phyloP scores from a whole-genome alignment of 1,284 basidiomycete species.

The Sparassis latifolia region DNA sequence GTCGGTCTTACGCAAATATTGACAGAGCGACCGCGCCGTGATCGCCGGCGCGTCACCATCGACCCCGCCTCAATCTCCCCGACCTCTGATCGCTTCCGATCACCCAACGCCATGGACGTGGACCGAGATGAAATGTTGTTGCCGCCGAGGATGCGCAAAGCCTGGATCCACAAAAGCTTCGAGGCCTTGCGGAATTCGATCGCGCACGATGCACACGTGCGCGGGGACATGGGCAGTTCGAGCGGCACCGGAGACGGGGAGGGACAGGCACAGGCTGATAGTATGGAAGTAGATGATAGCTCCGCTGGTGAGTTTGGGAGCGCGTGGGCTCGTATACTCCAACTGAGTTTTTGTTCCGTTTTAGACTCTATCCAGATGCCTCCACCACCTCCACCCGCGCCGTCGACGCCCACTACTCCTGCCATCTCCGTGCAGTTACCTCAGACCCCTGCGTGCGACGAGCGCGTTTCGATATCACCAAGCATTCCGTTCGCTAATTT shows the following conservation, averaged over 20 bases:
- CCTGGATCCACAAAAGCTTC: conserved; percentile 33
- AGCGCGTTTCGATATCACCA: conserved; percentile 22
- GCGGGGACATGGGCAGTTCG: no score
- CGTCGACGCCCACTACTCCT: conserved; percentile 30
- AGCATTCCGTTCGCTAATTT: conserved; percentile 33
- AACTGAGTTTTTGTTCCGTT: no score
- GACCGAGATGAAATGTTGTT: conserved; percentile 19
- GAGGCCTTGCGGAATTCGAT: conserved; percentile 23
- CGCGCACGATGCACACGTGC: not conserved
- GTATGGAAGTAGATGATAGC: conserved; percentile 16
- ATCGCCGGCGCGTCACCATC: no score
- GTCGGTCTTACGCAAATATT: no score
- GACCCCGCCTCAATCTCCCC: no score
- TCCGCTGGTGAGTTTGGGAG: conserved; percentile 5
- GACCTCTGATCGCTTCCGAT: no score
- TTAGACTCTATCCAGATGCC: conserved; percentile 34
- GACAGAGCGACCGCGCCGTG: no score
- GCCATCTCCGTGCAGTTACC: no score
- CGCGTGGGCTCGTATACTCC: not conserved
- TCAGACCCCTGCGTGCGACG: no score
- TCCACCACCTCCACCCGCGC: conserved; percentile 39
- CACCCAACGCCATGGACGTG: no score
- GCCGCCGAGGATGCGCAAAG: conserved; percentile 62
- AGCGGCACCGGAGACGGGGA: no score
- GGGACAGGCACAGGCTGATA: not conserved